These are phyloP conservation scores for Peronospora destructor DNA, from an alignment of 352 stramenopile genomes.

Conservation along the genomic window DNA sequence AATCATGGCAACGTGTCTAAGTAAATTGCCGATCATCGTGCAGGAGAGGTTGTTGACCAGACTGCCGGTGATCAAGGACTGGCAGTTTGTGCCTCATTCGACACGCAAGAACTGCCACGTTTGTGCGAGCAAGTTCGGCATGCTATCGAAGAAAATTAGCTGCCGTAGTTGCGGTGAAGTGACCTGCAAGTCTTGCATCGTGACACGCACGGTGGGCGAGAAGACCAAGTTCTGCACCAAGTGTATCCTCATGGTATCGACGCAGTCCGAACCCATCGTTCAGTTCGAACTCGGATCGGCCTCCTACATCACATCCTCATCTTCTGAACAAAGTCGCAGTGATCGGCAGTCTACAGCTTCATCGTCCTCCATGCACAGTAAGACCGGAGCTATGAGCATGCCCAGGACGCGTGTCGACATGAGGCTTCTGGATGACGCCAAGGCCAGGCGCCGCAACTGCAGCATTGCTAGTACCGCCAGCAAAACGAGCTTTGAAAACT, in stretches of 20 bases:
- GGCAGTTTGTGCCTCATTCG: conserved; percentile 33
- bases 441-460: conserved; percentile 23
- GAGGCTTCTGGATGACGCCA: conserved; percentile 35
- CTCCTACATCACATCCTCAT: conserved; percentile 29
- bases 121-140: conserved; percentile 51
- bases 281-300: conserved; percentile 26
- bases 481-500: conserved; percentile 41
- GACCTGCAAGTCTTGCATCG: conserved; percentile 68
- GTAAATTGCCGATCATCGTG: conserved; percentile 47
- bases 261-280: conserved; percentile 26
- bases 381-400: conserved; percentile 5
- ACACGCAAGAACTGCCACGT: conserved; percentile 60
- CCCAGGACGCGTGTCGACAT: conserved; percentile 33
- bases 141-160: conserved; percentile 71
- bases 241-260: conserved; percentile 53
- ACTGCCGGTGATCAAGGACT: conserved; percentile 45
- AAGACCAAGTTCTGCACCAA: conserved; percentile 68
- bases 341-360: conserved; percentile 22
- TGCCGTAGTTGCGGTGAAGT: conserved; percentile 73
- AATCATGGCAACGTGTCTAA: conserved; percentile 29
- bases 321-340: conserved; percentile 20
- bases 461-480: conserved; percentile 37
- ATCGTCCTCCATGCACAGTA: conserved; percentile 20
- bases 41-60: conserved; percentile 39
- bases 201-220: conserved; percentile 43